Conservation (phyloP, 2,329 filamentous ascomycete species). For the Biscogniauxia sp. region DNA sequence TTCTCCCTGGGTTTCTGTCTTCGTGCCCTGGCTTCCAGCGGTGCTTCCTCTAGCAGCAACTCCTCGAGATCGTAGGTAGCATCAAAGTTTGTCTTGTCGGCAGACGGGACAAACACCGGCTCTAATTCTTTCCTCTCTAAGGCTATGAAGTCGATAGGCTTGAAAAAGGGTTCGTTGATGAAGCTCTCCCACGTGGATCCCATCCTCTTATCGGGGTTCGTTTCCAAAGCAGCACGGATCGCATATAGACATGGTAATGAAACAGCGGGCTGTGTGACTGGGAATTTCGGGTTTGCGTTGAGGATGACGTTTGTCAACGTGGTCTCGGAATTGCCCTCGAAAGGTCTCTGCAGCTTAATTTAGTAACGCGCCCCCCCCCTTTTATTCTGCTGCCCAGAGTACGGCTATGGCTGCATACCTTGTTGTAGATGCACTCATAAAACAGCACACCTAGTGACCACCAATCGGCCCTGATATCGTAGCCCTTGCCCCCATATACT, state of each 20-base stretch:
- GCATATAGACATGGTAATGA: conserved; percentile 85
- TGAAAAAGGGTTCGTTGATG: conserved; percentile 86
- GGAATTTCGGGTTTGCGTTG: conserved; percentile 79
- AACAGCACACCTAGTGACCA: conserved; percentile 98
- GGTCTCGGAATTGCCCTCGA: conserved; percentile 84
- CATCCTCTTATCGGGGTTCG: conserved; percentile 76
- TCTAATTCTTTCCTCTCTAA: conserved; percentile 85
- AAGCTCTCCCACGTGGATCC: conserved; percentile 87
- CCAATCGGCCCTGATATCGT: conserved; percentile 91
- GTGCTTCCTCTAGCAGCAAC: conserved; percentile 87
- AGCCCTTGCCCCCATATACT: conserved; percentile 87
- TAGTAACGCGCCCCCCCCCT: conserved; percentile 23
- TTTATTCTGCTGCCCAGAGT: not conserved
- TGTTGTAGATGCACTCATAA: conserved; percentile 99
- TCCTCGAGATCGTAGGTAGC: conserved; percentile 97
- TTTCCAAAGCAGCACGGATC: conserved; percentile 78
- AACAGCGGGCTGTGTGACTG: conserved; percentile 88
- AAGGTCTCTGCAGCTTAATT: conserved; percentile 67
- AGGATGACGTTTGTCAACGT: conserved; percentile 77
- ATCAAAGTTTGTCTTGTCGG: conserved; percentile 98
- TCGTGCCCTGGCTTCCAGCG: conserved; percentile 85
- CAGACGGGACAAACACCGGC: conserved; percentile 88
- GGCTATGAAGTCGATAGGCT: conserved; percentile 76
- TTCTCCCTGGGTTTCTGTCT: conserved; percentile 91
- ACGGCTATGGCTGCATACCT: conserved; percentile 53